A percentile compares a stretch with the other conserved stretches of the same genome.
These are phyloP conservation scores for Lactarius tabidus DNA, from an alignment of 768 basidiomycete species.

Conservation along the genomic window DNA sequence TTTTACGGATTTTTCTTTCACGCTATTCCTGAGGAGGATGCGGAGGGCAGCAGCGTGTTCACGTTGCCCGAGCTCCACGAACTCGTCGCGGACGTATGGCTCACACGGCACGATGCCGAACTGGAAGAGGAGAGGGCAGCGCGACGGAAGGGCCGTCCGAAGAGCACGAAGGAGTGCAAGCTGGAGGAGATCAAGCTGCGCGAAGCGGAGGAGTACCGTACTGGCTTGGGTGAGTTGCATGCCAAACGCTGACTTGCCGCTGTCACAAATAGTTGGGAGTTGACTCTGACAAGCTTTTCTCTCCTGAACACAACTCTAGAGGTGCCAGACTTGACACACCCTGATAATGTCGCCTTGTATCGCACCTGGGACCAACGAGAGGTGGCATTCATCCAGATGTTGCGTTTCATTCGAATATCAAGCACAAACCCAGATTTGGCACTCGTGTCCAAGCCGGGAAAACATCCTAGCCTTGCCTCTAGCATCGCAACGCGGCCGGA, in stretches of 20 bases:
- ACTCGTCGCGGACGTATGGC: slow-evolving; percentile 64
- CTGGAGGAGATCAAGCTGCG: slow-evolving; percentile 66
- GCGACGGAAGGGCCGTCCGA: slow-evolving; percentile 72
- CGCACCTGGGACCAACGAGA: slow-evolving; percentile 78
- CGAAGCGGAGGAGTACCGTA: slow-evolving; percentile 70
- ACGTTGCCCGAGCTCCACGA: slow-evolving; percentile 63
- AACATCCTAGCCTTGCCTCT: slow-evolving; percentile 41
- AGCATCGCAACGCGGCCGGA: slow-evolving; percentile 29
- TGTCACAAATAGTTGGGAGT: background rate
- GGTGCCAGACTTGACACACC: slow-evolving; percentile 73
- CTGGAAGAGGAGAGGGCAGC: slow-evolving; percentile 55
- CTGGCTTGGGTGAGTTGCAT: slow-evolving; percentile 64
- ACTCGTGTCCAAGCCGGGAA: slow-evolving; percentile 58
- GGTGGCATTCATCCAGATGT: slow-evolving; percentile 59
- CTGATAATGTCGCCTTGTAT: slow-evolving; percentile 64
- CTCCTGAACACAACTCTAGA: slow-evolving; percentile 40
- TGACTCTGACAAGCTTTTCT: background rate
- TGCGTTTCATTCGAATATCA: slow-evolving; percentile 75
- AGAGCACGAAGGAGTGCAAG: slow-evolving; percentile 60
- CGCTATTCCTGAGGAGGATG: slow-evolving; percentile 51
- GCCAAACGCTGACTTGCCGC: background rate
- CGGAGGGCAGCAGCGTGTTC: slow-evolving; percentile 37
- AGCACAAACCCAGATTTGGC: slow-evolving; percentile 46
- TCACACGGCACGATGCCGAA: slow-evolving; percentile 64
- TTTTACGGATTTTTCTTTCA: slow-evolving; percentile 74